phyloP scores from a whole-genome alignment of 129 eudicot species.

The Centaurea solstitialis region DNA sequence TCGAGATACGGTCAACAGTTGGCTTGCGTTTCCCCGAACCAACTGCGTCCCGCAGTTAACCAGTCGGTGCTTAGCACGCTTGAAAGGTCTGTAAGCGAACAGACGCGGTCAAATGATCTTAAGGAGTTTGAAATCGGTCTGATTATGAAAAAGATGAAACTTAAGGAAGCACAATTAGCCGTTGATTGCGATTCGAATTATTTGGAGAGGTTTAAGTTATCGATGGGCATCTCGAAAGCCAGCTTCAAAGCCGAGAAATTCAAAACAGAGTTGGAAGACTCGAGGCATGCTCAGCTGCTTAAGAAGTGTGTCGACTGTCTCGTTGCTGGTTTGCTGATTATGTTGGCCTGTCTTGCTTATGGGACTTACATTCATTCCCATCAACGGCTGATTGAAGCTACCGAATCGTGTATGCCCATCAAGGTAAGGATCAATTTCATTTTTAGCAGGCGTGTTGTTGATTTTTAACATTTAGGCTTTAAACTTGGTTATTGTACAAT shows the following conservation, averaged over 20 bases:
- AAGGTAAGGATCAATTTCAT: constrained; percentile 38
- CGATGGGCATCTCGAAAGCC: constrained; percentile 77
- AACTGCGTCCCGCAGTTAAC: constrained; percentile 4
- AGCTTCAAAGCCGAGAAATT: constrained; percentile 72
- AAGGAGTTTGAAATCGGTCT: constrained; percentile 75
- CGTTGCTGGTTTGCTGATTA: constrained; percentile 78
- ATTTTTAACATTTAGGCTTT: background rate
- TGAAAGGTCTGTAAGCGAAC: constrained; percentile 73
- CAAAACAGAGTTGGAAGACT: constrained; percentile 67
- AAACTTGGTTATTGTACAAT: too few species aligned
- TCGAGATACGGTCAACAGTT: constrained; percentile 38
- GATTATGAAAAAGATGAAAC: constrained; percentile 56
- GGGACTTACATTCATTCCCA: constrained; percentile 72
- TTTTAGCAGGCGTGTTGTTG: background rate
- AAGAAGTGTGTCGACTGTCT: constrained; percentile 74
- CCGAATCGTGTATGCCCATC: constrained; percentile 60
- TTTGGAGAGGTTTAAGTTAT: constrained; percentile 77
- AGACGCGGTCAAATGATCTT: constrained; percentile 79
- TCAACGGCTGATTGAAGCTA: constrained; percentile 67
- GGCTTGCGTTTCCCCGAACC: constrained; percentile 33
- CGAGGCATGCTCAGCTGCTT: constrained; percentile 67
- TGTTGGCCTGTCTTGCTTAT: constrained; percentile 58
- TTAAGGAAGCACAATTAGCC: constrained; percentile 71
- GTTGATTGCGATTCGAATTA: constrained; percentile 56
- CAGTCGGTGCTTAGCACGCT: constrained; percentile 43